Conservation (phyloP, 805 yeast genomes). For the Sungouiella blattae region DNA sequence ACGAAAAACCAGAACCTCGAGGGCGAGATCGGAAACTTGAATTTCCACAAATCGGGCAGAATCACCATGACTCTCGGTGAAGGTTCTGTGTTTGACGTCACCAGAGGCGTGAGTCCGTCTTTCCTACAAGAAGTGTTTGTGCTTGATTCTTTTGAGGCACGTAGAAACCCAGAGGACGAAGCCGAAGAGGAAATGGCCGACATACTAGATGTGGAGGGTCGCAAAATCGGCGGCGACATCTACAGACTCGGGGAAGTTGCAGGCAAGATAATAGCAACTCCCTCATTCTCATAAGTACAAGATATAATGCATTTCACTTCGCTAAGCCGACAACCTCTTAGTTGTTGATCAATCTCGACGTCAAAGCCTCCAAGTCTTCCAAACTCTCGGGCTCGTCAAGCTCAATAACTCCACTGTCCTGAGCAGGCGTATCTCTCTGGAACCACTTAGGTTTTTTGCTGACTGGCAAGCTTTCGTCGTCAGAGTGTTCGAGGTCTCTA, state of each 20-base stretch:
- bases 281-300: too few relatives aligned
- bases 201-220: conserved; percentile 12
- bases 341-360: conserved; percentile 44
- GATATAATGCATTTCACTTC: too few relatives aligned
- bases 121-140: conserved; percentile 73
- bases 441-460: conserved; percentile 50
- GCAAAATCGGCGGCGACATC: conserved; percentile 14
- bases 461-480: conserved; percentile 31
- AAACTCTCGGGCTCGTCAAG: conserved; percentile 85
- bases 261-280: conserved; percentile 18
- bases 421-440: conserved; percentile 28
- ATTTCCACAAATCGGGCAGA: conserved; percentile 82
- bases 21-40: conserved; percentile 71
- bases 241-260: conserved; percentile 13
- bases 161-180: conserved; percentile 11
- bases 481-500: conserved; percentile 41
- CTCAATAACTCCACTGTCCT: conserved; percentile 50
- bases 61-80: conserved; percentile 72
- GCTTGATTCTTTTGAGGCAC: conserved; percentile 36
- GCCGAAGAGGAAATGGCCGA: conserved; percentile 21
- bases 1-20: conserved; percentile 9
- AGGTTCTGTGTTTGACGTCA: conserved; percentile 58
- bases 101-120: conserved; percentile 64
- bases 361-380: conserved; percentile 90
- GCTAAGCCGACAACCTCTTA: too few relatives aligned